Evolutionary conservation across 2,329 filamentous ascomycete genomes (phyloP), one percentile per base, ranked within the genome.

Genomic region (Venturia asperata): DNA sequence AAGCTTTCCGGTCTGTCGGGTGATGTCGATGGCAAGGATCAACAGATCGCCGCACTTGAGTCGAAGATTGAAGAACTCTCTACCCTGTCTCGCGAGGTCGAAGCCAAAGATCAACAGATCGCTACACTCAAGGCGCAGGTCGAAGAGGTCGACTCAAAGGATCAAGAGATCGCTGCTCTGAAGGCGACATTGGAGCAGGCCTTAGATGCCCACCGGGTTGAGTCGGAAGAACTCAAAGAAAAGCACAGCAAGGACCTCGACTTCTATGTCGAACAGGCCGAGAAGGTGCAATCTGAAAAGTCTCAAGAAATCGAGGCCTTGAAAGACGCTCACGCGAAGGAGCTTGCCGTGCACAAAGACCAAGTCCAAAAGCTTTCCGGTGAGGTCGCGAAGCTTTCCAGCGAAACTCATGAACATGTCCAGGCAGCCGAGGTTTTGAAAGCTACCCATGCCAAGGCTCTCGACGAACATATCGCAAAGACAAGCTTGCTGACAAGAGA

Each of bases 211-310:
- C 52, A 58, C 17, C 19, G 3, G 15, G 30, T 15, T 21, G 52
- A 58, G 24, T 15, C 37, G 30, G 52, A 58, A n/a, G 52, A 58
- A 24, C 15, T 58, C 52, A 58, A 58, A 11, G 27, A 58, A 19
- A 58, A 58, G 52, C 52, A 58, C 30, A 37, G 30, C 30, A 58
- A 58, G 30, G 52, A 37, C 19, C 52, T 58, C 21, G 52, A 58
- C 9, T 58, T 58, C 30, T 37, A 58, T 21, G 52, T 58, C 13
- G 52, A 19, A 1, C 11, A 58, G 27, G 17, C 19, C 17, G 52
- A 58, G 19, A 21, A 34, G 1, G 19, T 21, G 17, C 15, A 10
- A 37, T 3, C 52, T 37, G 52, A 34, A 34, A 58, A 58, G 30
- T 34, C 27, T 37, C 27, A n/a, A 34, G 52, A 37, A 15, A 58